These are phyloP conservation scores for Kluyveromyces wickerhamii DNA, from an alignment of 805 yeast genomes.

Conservation along the genomic window DNA sequence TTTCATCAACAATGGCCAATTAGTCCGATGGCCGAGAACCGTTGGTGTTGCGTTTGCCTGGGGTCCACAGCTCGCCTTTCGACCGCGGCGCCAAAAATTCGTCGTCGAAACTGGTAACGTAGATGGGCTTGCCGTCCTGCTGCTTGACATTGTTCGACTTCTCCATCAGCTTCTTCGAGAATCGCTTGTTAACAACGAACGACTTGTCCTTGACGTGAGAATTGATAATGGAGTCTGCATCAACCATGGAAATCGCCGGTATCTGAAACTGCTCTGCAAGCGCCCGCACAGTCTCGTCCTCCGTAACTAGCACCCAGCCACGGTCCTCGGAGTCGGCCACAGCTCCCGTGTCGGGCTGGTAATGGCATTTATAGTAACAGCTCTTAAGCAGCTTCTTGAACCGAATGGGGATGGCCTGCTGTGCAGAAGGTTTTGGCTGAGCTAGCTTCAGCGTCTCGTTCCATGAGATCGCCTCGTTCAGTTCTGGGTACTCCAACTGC, in stretches of 20 bases:
- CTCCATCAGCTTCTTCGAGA: slow-evolving; percentile 17
- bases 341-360: slow-evolving; percentile 21
- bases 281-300: slow-evolving; percentile 50
- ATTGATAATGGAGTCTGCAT: slow-evolving; percentile 22
- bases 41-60: no score
- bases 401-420: slow-evolving; percentile 41
- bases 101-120: slow-evolving; percentile 38
- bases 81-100: slow-evolving; percentile 51
- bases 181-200: slow-evolving; percentile 17
- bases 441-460: slow-evolving; percentile 14
- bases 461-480: slow-evolving; percentile 21
- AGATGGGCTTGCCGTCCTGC: slow-evolving; percentile 27
- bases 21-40: no score
- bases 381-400: slow-evolving; percentile 49
- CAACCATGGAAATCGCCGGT: slow-evolving; percentile 34
- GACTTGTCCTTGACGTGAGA: slow-evolving; percentile 20
- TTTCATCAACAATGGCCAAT: no score
- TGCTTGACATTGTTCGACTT: slow-evolving; percentile 13
- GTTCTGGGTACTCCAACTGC: slow-evolving; percentile 43
- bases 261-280: slow-evolving; percentile 45
- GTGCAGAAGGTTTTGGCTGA: slow-evolving; percentile 7
- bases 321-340: slow-evolving; percentile 13
- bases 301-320: slow-evolving; percentile 56
- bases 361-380: slow-evolving; percentile 45
- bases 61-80: slow-evolving; percentile 50